Percentiles rank a stretch among this genome's conserved stretches.
Conservation (phyloP, 495 filamentous ascomycete genomes). For the Lichina pygmaea region DNA sequence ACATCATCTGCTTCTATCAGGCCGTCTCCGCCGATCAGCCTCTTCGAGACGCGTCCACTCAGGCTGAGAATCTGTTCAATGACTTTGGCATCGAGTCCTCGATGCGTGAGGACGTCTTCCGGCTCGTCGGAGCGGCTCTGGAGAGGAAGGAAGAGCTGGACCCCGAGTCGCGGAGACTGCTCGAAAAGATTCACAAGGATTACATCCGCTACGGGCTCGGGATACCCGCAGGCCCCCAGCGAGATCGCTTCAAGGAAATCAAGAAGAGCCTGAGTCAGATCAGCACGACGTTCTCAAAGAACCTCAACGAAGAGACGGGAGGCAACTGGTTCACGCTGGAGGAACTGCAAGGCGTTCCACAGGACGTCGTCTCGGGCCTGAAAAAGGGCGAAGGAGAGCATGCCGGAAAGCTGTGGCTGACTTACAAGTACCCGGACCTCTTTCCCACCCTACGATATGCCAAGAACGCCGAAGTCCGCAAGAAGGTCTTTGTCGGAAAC, state of each 20-base stretch:
- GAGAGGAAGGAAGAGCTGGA: constrained; percentile 32
- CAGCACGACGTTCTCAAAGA: constrained; percentile 40
- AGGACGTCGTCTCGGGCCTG: constrained; percentile 25
- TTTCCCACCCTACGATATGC: constrained; percentile 39
- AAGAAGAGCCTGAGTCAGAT: constrained; percentile 40
- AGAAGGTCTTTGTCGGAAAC: constrained; percentile 25
- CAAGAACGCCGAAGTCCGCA: constrained; percentile 3
- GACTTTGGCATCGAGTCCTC: constrained; percentile 36
- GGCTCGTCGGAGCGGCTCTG: constrained; percentile 31
- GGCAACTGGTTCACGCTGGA: constrained; percentile 36
- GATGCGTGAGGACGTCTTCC: constrained; percentile 43
- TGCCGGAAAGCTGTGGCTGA: constrained; percentile 32
- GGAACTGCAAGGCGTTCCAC: constrained; percentile 34
- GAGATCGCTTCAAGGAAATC: constrained; percentile 45
- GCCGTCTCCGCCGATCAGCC: constrained; percentile 14
- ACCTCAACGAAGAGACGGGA: constrained; percentile 40
- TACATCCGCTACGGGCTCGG: constrained; percentile 37
- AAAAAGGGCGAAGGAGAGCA: constrained; percentile 19
- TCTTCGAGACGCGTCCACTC: constrained; percentile 32
- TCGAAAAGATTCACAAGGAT: constrained; percentile 43
- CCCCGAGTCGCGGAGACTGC: constrained; percentile 30
- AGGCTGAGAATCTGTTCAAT: constrained; percentile 38
- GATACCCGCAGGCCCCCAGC: constrained; percentile 29
- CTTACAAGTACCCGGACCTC: constrained; percentile 44
- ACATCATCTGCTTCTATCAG: constrained; percentile 22